A percentile compares a stretch with the other conserved stretches of the same genome.
Conservation (phyloP, 208 protist species). For the Strigomonas galati region DNA sequence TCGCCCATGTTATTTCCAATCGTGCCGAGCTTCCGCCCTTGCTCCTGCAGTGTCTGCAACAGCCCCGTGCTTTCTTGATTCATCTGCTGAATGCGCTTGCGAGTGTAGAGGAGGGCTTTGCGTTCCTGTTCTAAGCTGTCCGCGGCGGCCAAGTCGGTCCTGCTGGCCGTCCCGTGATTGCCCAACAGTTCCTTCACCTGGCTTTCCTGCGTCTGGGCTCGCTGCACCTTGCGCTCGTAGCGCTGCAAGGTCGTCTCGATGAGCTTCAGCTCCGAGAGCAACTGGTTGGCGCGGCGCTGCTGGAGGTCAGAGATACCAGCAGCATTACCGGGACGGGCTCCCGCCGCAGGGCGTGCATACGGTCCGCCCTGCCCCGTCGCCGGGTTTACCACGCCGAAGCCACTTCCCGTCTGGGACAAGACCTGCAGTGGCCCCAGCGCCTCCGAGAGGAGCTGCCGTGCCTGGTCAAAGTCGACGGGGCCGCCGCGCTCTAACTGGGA, state of each 20-base stretch:
- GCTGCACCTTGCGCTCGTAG: conserved; percentile 33
- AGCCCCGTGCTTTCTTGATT: conserved; percentile 61
- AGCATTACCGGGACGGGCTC: not conserved
- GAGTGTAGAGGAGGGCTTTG: conserved; percentile 62
- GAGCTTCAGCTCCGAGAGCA: conserved; percentile 58
- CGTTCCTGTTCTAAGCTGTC: conserved; percentile 55
- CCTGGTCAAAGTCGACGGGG: conserved; percentile 8
- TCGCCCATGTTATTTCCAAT: conserved; percentile 51
- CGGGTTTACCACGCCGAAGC: not conserved
- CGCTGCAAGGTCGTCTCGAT: conserved; percentile 44
- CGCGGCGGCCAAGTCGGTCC: conserved; percentile 33
- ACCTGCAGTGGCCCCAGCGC: not conserved
- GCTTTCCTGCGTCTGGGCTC: conserved; percentile 26
- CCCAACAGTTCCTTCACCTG: conserved; percentile 56
- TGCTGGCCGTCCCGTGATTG: not conserved
- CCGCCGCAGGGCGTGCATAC: not conserved
- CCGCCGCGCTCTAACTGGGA: conserved; percentile 9
- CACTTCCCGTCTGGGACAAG: not conserved
- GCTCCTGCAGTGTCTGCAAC: conserved; percentile 57
- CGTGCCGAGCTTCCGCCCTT: conserved; percentile 56
- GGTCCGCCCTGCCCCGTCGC: not conserved
- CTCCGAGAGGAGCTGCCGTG: conserved; percentile 3
- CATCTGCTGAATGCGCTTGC: conserved; percentile 63
- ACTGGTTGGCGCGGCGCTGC: conserved; percentile 50
- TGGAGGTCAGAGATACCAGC: conserved; percentile 51